Evolutionary conservation across 2,329 filamentous ascomycete species (phyloP).

Genomic region (Passalora sequoiae): DNA sequence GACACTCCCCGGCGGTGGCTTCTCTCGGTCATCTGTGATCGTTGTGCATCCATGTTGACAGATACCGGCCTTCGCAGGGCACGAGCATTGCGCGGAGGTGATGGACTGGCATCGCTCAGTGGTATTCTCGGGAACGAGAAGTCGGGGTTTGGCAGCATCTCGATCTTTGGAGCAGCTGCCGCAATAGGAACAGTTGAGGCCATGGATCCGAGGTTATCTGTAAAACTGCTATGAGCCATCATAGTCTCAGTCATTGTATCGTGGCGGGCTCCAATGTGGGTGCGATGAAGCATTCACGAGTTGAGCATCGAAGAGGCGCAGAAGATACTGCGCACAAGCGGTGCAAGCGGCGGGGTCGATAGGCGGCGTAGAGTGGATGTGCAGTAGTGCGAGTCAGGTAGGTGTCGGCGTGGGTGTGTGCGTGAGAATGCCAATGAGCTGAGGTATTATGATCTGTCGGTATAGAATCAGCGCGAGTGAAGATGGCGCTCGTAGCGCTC

Average conservation of each 20-base stretch:
- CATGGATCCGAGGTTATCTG: constrained; percentile 35
- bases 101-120: constrained; percentile 25
- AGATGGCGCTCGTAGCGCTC: not conserved
- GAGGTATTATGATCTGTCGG: not conserved
- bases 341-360: not conserved
- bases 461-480: not conserved
- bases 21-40: constrained; percentile 35
- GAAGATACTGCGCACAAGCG: not conserved
- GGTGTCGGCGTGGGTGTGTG: not conserved
- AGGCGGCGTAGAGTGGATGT: not conserved
- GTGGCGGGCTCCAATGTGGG: too few species aligned
- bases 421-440: not conserved
- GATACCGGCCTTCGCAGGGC: constrained; percentile 29
- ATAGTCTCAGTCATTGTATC: constrained; percentile 28
- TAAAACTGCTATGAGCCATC: constrained; percentile 23
- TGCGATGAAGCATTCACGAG: not conserved
- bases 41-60: constrained; percentile 30
- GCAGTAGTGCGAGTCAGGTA: not conserved
- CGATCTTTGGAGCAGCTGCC: constrained; percentile 26
- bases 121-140: constrained; percentile 45
- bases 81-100: constrained; percentile 6
- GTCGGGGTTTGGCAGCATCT: constrained; percentile 45
- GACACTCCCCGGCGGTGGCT: constrained; percentile 29
- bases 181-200: constrained; percentile 33
- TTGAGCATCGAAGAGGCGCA: constrained; percentile 1